Evolutionary conservation across 805 yeast species (phyloP).

Genomic region (Zygotorulaspora sp.): DNA sequence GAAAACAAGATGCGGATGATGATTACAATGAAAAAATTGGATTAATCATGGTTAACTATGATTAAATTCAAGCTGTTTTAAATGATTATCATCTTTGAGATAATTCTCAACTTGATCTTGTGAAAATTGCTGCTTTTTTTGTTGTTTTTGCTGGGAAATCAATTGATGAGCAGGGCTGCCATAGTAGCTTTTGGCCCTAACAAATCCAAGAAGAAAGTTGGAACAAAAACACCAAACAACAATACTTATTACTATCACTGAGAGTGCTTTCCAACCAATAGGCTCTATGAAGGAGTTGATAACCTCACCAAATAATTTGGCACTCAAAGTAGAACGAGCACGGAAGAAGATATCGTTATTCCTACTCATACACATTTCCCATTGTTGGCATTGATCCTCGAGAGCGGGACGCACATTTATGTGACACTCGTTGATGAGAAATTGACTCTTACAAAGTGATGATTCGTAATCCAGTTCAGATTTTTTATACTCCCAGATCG

Average conservation of each 20-base stretch:
- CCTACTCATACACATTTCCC: constrained; percentile 65
- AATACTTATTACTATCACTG: constrained; percentile 39
- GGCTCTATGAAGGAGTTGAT: constrained; percentile 65
- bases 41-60: too few species aligned
- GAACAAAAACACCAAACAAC: constrained; percentile 50
- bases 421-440: constrained; percentile 53
- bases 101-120: not conserved
- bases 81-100: not conserved
- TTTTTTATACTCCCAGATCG: constrained; percentile 46
- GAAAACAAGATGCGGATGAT: too few species aligned
- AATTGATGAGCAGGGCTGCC: constrained; percentile 23
- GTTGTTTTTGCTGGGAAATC: constrained; percentile 7
- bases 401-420: constrained; percentile 52
- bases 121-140: not conserved
- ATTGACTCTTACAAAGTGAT: constrained; percentile 49
- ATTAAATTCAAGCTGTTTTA: too few species aligned
- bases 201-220: constrained; percentile 63
- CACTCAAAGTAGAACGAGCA: constrained; percentile 54
- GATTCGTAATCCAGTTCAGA: constrained; percentile 47
- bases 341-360: constrained; percentile 40
- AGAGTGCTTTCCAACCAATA: constrained; percentile 54
- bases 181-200: constrained; percentile 47
- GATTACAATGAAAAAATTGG: too few species aligned
- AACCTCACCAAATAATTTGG: constrained; percentile 58
- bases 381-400: constrained; percentile 50